Evolutionary conservation across 169 alveolate species (phyloP).

Genomic region (Cryptosporidium ryanae): DNA sequence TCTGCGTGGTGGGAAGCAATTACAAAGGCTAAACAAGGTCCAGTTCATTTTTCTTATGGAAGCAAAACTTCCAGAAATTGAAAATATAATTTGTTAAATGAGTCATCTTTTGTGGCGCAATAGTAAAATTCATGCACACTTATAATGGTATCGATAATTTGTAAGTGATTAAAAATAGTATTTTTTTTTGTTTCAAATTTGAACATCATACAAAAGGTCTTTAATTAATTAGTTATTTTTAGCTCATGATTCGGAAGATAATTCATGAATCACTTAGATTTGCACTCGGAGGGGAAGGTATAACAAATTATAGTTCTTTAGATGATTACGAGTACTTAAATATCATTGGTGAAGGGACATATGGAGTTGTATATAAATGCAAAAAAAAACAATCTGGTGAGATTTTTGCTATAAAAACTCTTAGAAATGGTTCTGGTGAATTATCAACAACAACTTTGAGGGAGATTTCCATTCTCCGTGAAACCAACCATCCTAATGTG

Average conservation of each 20-base stretch:
- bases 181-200: neutral
- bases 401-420: conserved; percentile 93
- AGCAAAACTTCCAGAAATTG: neutral
- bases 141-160: conserved; percentile 1
- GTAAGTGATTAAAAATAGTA: neutral
- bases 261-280: conserved; percentile 3
- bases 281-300: conserved; percentile 10
- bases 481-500: conserved; percentile 92
- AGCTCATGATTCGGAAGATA: conserved; percentile 14
- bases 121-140: neutral
- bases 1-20: conserved; percentile 75
- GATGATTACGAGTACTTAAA: conserved; percentile 88
- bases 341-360: conserved; percentile 95
- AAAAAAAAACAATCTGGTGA: conserved; percentile 86
- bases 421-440: conserved; percentile 87
- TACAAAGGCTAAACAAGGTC: conserved; percentile 29
- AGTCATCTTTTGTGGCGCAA: neutral
- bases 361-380: conserved; percentile 93
- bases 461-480: conserved; percentile 93
- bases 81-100: neutral
- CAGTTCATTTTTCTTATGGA: conserved; percentile 33
- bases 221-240: neutral
- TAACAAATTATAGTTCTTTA: conserved; percentile 6
- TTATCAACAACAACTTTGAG: conserved; percentile 94
- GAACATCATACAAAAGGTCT: neutral